Evolutionary conservation across 768 basidiomycete species (phyloP).

Genomic region (Cantharellus cinnabarinus): DNA sequence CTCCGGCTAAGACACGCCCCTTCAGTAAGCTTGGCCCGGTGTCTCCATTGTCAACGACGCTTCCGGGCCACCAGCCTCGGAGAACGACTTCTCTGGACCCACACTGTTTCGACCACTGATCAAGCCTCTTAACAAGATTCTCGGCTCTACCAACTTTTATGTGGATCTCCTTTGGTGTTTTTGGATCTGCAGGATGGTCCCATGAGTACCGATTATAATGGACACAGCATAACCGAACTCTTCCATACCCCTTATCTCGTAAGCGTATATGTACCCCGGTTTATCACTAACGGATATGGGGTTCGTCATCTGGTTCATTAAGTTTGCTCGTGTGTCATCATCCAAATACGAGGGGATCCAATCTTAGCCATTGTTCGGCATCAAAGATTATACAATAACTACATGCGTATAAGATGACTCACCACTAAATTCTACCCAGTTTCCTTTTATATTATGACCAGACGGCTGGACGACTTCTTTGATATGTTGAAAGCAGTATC

Average conservation of each 20-base stretch:
- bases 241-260: slow-evolving; percentile 46
- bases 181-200: background rate
- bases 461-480: slow-evolving; percentile 30
- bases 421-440: slow-evolving; percentile 42
- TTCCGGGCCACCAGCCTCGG: slow-evolving; percentile 54
- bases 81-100: slow-evolving; percentile 54
- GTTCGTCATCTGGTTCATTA: slow-evolving; percentile 35
- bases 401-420: slow-evolving; percentile 10
- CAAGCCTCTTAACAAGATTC: slow-evolving; percentile 50
- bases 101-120: slow-evolving; percentile 69
- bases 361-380: slow-evolving; percentile 21
- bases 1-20: slow-evolving; percentile 40
- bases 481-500: slow-evolving; percentile 28
- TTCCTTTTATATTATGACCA: slow-evolving; percentile 36
- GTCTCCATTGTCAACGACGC: slow-evolving; percentile 22
- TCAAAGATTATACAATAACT: slow-evolving; percentile 6
- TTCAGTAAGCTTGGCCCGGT: slow-evolving; percentile 32
- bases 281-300: slow-evolving; percentile 29
- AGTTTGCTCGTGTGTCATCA: slow-evolving; percentile 34
- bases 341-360: slow-evolving; percentile 53
- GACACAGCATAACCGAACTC: background rate
- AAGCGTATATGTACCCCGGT: slow-evolving; percentile 63
- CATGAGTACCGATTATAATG: background rate
- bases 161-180: slow-evolving; percentile 25
- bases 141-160: slow-evolving; percentile 65